Conservation (phyloP, 176 grass and related monocot species). For the Eremochloa ophiuroides region DNA sequence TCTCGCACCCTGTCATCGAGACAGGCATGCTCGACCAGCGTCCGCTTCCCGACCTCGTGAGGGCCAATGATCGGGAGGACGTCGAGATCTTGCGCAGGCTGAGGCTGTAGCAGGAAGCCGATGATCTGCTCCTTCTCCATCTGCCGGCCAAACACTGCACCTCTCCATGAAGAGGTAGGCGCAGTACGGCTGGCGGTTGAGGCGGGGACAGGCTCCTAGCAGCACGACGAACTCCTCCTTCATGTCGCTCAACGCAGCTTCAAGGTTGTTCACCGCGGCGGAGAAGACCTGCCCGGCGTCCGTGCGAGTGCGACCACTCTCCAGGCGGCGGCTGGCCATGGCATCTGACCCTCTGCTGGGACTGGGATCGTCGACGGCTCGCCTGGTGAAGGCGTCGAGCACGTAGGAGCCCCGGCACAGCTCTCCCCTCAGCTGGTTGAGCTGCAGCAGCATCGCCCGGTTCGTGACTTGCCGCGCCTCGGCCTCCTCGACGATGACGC, state of each 20-base stretch:
- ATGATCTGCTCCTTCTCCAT: conserved; percentile 1
- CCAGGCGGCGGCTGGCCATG: too few species aligned
- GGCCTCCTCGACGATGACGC: conserved; percentile 14
- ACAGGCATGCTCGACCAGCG: conserved; percentile 10
- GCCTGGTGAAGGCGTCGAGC: background rate
- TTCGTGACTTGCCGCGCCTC: background rate
- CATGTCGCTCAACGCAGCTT: background rate
- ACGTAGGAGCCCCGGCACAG: background rate
- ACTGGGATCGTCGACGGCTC: background rate
- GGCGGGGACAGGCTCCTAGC: background rate
- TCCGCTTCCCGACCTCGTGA: background rate
- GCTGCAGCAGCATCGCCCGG: conserved; percentile 12
- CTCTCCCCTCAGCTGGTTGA: background rate
- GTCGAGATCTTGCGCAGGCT: background rate
- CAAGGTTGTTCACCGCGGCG: background rate
- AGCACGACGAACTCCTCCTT: conserved; percentile 18
- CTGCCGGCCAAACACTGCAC: conserved; percentile 24
- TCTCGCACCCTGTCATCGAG: background rate
- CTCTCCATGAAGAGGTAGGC: conserved; percentile 7
- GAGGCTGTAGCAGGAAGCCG: background rate
- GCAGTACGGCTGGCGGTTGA: background rate
- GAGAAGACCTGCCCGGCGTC: background rate
- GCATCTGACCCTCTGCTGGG: background rate
- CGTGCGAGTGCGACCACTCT: too few species aligned
- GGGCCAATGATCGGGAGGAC: background rate